Conservation (phyloP, 2,329 filamentous ascomycete species). For the Penicillium fuscoglaucum region DNA sequence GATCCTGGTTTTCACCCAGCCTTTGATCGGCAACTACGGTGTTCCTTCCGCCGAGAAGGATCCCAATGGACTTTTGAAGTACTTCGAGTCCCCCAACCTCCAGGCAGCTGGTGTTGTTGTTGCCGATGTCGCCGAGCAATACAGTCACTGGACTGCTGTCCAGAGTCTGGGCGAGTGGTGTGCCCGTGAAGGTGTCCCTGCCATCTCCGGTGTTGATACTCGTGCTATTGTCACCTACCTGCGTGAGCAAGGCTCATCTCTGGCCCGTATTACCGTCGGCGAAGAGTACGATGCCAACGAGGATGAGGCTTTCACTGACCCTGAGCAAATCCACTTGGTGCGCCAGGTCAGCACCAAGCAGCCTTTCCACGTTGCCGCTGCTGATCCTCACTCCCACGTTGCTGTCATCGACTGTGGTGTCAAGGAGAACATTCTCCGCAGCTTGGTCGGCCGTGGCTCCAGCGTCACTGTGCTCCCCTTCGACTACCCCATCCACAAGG, state of each 20-base stretch:
- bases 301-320: slow-evolving; percentile 93
- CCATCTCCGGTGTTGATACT: slow-evolving; percentile 95
- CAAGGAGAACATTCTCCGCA: slow-evolving; percentile 99
- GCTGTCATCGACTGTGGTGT: slow-evolving; percentile 97
- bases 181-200: slow-evolving; percentile 90
- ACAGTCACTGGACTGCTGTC: slow-evolving; percentile 98
- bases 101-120: slow-evolving; percentile 96
- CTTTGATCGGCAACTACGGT: slow-evolving; percentile 97
- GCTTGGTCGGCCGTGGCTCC: slow-evolving; percentile 85
- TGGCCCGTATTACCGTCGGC: slow-evolving; percentile 90
- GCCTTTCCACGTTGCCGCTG: slow-evolving; percentile 89
- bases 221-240: slow-evolving; percentile 94
- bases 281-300: slow-evolving; percentile 99
- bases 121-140: slow-evolving; percentile 86
- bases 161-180: slow-evolving; percentile 94
- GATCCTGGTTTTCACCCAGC: slow-evolving; percentile 97
- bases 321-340: slow-evolving; percentile 94
- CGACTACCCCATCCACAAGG: slow-evolving; percentile 97
- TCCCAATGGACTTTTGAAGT: slow-evolving; percentile 86
- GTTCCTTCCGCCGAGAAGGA: slow-evolving; percentile 85
- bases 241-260: slow-evolving; percentile 93
- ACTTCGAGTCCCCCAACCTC: slow-evolving; percentile 97
- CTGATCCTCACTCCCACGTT: slow-evolving; percentile 80
- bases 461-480: slow-evolving; percentile 94
- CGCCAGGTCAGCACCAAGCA: slow-evolving; percentile 97